A percentile compares a stretch with the other conserved stretches of the same genome.
These are phyloP conservation scores for Heterobasidion annosum DNA, from an alignment of 1,284 basidiomycete species.

Conservation along the genomic window DNA sequence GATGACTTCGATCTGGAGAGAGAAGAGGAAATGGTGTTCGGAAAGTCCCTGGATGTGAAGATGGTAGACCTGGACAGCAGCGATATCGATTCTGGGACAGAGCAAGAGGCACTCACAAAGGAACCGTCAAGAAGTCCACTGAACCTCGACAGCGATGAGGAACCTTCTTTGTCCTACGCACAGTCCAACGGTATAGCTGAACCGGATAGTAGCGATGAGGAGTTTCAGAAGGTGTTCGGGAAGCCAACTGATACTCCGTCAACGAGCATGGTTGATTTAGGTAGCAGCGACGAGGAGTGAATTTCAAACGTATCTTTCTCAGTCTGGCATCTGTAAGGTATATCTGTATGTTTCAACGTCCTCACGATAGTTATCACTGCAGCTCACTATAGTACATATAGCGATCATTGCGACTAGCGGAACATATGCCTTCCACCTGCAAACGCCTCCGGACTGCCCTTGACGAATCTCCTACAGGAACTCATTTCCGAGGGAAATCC, in stretches of 20 bases:
- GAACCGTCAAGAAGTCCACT: conserved; percentile 10
- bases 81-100: neutral
- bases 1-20: conserved; percentile 15
- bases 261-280: neutral
- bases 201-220: neutral
- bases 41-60: conserved; percentile 8
- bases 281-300: neutral
- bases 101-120: neutral
- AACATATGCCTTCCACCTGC: too few species aligned
- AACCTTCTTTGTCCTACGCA: neutral
- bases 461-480: too few species aligned
- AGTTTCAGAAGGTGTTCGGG: neutral
- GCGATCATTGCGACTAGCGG: too few species aligned
- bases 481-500: too few species aligned
- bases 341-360: too few species aligned
- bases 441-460: too few species aligned
- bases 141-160: conserved; percentile 20
- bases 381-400: too few species aligned
- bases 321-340: too few species aligned
- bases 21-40: conserved; percentile 12
- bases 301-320: too few species aligned
- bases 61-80: neutral
- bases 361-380: too few species aligned
- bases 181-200: neutral
- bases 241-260: neutral